Evolutionary conservation across 805 yeast species (phyloP), one percentile per base, ranked within the genome.

Genomic region (Yarrowia osloensis): DNA sequence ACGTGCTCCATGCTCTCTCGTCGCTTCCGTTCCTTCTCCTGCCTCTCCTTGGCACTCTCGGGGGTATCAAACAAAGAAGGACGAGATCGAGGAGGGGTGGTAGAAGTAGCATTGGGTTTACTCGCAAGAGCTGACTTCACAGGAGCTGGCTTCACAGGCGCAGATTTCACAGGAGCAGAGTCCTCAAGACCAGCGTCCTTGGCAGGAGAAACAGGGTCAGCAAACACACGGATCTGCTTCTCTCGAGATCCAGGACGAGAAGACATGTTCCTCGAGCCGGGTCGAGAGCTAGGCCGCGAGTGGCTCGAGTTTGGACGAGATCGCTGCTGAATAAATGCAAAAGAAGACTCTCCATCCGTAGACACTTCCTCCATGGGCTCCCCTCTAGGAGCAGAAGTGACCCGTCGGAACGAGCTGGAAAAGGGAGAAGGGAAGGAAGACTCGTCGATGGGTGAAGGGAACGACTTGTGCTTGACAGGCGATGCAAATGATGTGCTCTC

Each of bases 1-100:
- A 63, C 33, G 70, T 63, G 40, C 66, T 31, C 37, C 62, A 42
- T 49, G 52, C 57, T 31, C 50, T 49, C 49, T 12, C 40, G 44
- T 17, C 54, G 59, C 40, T 31, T 44, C n/a, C 50, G 33, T 52
- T 62, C 62, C 40, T 28, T 26, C 42, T 62, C 59, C 33, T 42
- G 49, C 19, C 49, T 15, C 39, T 39, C 67, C 67, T 50, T 39
- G 19, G 52, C 29, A 28, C 57, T 40, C 29, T 39, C 49, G 31
- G 29, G 24, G 49, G 65, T 33, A 44, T 47, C 57, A 46, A 49
- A 37, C 33, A 33, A 7, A 19, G 66, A 31, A 13, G 61, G 29
- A 29, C 67, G 42, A 44, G 52, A 13, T 46, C 67, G 59, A 24
- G 59, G 44, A 24, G 44, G 65, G 12, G 44, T 52, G 19, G 54